phyloP scores from a whole-genome alignment of 2,329 filamentous ascomycete genomes.

The Colletotrichum destructivum region DNA sequence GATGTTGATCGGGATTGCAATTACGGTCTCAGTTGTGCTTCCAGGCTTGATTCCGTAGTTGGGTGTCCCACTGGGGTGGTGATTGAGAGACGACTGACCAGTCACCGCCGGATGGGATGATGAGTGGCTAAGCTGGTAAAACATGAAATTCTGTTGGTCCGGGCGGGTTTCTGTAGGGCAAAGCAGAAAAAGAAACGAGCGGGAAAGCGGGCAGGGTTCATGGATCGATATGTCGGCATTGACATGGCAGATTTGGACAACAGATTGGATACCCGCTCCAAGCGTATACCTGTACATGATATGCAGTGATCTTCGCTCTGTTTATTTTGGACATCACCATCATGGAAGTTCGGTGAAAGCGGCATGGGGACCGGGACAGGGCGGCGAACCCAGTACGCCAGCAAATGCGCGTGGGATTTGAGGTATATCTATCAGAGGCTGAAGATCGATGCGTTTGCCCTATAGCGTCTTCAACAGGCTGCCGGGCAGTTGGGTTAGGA shows the following conservation, averaged over 20 bases:
- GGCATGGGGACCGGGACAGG: background rate
- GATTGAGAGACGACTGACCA: constrained; percentile 4
- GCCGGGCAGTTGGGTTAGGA: no score
- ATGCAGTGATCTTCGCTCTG: no score
- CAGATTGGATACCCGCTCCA: constrained; percentile 8
- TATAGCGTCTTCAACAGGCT: background rate
- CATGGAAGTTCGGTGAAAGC: background rate
- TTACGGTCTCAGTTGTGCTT: background rate
- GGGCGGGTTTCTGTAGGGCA: background rate
- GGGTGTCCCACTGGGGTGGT: background rate
- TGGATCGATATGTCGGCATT: constrained; percentile 5
- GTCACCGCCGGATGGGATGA: background rate
- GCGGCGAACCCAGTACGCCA: background rate
- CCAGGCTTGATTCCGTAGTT: constrained; percentile 1
- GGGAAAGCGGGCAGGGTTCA: constrained; percentile 8
- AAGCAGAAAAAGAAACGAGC: constrained; percentile 1
- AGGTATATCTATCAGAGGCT: background rate
- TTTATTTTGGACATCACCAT: background rate
- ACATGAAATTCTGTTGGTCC: background rate
- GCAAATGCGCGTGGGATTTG: background rate
- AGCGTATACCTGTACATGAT: background rate
- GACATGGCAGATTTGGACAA: constrained; percentile 11
- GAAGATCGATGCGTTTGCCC: background rate
- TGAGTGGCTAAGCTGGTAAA: constrained; percentile 12
- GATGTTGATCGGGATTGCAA: background rate